Evolutionary conservation across 352 stramenopile species (phyloP).

Genomic region (Globisporangium emineosum): DNA sequence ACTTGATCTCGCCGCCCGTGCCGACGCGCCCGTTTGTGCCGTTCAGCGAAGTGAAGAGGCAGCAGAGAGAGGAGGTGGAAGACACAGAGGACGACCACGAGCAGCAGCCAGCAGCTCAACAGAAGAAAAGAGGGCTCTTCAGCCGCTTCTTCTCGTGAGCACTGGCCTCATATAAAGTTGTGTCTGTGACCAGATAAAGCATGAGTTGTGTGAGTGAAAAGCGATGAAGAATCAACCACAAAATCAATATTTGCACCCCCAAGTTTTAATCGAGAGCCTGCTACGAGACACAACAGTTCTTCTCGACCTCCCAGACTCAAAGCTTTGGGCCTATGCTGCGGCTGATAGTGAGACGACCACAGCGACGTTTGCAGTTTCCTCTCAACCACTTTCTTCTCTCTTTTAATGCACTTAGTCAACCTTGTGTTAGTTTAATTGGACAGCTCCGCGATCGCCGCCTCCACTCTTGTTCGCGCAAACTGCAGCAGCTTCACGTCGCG

Average conservation of each 20-base stretch:
- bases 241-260: slow-evolving; percentile 10
- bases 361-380: neutral
- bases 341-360: neutral
- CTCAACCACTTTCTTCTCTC: neutral
- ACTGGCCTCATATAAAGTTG: neutral
- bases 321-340: neutral
- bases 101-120: slow-evolving; percentile 17
- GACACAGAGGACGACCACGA: slow-evolving; percentile 16
- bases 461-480: slow-evolving; percentile 50
- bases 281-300: neutral
- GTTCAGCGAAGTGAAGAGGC: slow-evolving; percentile 39
- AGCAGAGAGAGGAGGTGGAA: slow-evolving; percentile 15
- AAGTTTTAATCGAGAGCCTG: neutral
- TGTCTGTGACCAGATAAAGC: slow-evolving; percentile 4
- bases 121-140: slow-evolving; percentile 54
- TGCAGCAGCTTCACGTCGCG: slow-evolving; percentile 60
- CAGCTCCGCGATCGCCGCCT: slow-evolving; percentile 67
- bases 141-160: slow-evolving; percentile 57
- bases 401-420: neutral
- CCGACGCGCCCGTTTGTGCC: slow-evolving; percentile 40
- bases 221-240: neutral
- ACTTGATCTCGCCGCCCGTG: slow-evolving; percentile 78
- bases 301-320: neutral
- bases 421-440: slow-evolving; percentile 15
- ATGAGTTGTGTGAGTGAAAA: neutral